Base-by-base conservation (phyloP, 2,329 filamentous ascomycete species). In the Colletotrichum tamarilloi region DNA sequence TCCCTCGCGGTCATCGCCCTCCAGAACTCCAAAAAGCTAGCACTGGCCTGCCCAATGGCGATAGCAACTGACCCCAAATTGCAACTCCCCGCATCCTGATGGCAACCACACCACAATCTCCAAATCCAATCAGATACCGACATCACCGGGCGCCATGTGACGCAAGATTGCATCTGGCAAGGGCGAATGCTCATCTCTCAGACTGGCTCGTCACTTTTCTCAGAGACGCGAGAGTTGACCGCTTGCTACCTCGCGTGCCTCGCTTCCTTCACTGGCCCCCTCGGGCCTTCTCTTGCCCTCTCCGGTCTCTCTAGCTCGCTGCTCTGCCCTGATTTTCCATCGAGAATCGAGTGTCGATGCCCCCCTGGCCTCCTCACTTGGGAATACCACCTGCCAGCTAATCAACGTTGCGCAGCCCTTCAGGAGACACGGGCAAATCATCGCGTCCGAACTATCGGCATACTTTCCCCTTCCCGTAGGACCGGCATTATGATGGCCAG, bases 121-220 rank as follows among this genome's bases (percentile, higher is more conserved):
- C 38, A 19, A 53, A 32, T 32, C 72, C 72, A 74, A 74, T 74
- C 72, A 74, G 62, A 46, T 35, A 12, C 5, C 68, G 52, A 57
- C 49, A 72, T 52, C 28, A 52, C 68, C 62, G 68, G 68, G 24
- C 62, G 68, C 72, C 72, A 74, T 72, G 68, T 74, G 68, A 74
- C 68, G 68, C 71, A 60, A 71, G 55, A 71, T 73, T 66, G 62
- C 71, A 71, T 59, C 67, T 62, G 38, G 56, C 35, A 60, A 62
- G 62, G n/a, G 42, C 28, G 3, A 62, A 30, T 49, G 59, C 60
- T 24, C n/a, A 14, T 5, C 42, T 19, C 16, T 42, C 58, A 62
- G n/a, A 42, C 35, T 62, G 16, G 38, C 26, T 42, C n/a, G 16
- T 49, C 58, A 42, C 58, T 19, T 62, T 26, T 52, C 5, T 4